Base-by-base conservation (phyloP, 768 basidiomycete species). In the Lenzites betulinus region DNA sequence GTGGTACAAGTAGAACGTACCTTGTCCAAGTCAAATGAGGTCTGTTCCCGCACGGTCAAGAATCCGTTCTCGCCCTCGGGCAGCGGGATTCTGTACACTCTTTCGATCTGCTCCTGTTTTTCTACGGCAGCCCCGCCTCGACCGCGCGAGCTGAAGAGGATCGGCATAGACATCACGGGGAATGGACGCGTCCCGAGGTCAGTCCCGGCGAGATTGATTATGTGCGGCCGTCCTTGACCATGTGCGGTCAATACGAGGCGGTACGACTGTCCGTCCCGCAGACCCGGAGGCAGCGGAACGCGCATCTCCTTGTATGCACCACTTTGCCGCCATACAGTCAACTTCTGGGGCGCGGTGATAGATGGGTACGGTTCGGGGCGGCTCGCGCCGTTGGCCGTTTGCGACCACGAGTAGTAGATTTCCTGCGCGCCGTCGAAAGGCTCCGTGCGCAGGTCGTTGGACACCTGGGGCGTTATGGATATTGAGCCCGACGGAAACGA, bases 11-110 rank as follows among this genome's bases (percentile, higher is more conserved):
- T 22, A 36, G 53, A 57, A 38, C 67, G 69, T 63, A 92, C 95
- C 85, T 97, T 96, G 78, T 97, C 95, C 4, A 96, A 78, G 69
- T 95, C 95, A 70, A 93, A 96, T 2, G 90, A 90, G 0, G 90
- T 94, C 68, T 92, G 88, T 68, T 97, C 95, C 18, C 75, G 77
- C 23, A 97, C 77, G 33, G 70, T 76, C 60, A 95, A 62, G 48
- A 67, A 66, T 38, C 62, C 60, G 55, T 63, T 67, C 7, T 66
- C 50, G 11, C 52, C 50, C 1, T 55, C 5, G 4, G 20, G 50
- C 16, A 62, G 50, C 2, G 66, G 60, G 1, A 70, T 47, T 18
- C 70, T 47, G 69, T 87, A 90, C 2, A 81, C 69, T 52, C 89
- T 75, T 66, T 81, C 81, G 47, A 93, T 84, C 69, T 78, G 78